Evolutionary conservation across 2,329 filamentous ascomycete species (phyloP).

Genomic region (Trichocomaceae sp.): DNA sequence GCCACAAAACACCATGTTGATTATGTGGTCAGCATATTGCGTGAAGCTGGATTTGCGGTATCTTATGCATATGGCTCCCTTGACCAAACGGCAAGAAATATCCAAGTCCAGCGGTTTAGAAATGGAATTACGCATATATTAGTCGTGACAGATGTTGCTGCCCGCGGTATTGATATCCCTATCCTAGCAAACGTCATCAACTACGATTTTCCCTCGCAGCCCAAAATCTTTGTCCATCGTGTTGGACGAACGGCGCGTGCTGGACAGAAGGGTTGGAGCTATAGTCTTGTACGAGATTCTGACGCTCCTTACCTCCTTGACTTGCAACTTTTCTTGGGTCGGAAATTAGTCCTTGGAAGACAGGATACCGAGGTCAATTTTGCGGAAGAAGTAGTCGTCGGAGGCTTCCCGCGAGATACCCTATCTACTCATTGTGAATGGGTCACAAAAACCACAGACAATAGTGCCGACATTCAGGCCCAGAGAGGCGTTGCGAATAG

Average conservation of each 20-base stretch:
- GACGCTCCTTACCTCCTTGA: slow-evolving; percentile 91
- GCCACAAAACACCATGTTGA: slow-evolving; percentile 98
- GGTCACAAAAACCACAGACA: slow-evolving; percentile 68
- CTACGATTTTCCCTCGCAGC: slow-evolving; percentile 94
- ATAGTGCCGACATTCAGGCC: slow-evolving; percentile 64
- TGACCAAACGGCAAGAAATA: slow-evolving; percentile 86
- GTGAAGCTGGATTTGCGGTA: slow-evolving; percentile 73
- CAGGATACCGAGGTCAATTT: slow-evolving; percentile 60
- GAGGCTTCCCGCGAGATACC: slow-evolving; percentile 63
- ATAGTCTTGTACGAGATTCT: slow-evolving; percentile 79
- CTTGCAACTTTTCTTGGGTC: slow-evolving; percentile 88
- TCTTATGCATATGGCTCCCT: slow-evolving; percentile 93
- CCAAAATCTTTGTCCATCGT: slow-evolving; percentile 93
- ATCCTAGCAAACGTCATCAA: slow-evolving; percentile 96
- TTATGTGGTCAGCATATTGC: slow-evolving; percentile 77
- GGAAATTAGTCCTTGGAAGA: slow-evolving; percentile 69
- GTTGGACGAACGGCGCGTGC: slow-evolving; percentile 94
- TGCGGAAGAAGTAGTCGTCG: slow-evolving; percentile 76
- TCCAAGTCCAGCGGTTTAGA: slow-evolving; percentile 86
- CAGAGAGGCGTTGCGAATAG: slow-evolving; percentile 71
- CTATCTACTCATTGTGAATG: slow-evolving; percentile 75
- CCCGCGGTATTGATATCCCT: slow-evolving; percentile 95
- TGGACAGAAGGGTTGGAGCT: slow-evolving; percentile 87
- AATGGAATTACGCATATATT: slow-evolving; percentile 78
- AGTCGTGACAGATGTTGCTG: slow-evolving; percentile 93